A percentile compares a stretch with the other conserved stretches of the same genome.
phyloP scores from a whole-genome alignment of 192 early-diverging fungal genomes.

The Mortierella alpina region DNA sequence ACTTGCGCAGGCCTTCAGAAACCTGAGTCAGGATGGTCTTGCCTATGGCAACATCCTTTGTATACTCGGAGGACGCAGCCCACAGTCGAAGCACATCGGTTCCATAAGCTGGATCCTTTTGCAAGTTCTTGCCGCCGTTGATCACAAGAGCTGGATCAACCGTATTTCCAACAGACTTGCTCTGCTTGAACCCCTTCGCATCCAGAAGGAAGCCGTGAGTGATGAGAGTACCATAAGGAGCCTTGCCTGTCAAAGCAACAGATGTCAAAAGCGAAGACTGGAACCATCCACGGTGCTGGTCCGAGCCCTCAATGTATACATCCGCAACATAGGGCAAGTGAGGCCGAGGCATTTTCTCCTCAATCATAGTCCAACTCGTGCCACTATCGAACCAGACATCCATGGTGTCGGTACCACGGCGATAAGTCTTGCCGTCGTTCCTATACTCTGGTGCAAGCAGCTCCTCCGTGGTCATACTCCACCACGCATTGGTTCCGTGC shows the following conservation, averaged over 20 bases:
- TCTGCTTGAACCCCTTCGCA: constrained; percentile 83
- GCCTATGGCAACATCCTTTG: constrained; percentile 78
- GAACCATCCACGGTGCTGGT: constrained; percentile 91
- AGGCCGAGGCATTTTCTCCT: constrained; percentile 49
- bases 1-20: constrained; percentile 77
- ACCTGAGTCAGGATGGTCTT: constrained; percentile 69
- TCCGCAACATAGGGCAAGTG: constrained; percentile 64
- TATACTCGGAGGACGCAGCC: constrained; percentile 82
- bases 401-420: constrained; percentile 82
- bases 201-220: constrained; percentile 90
- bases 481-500: constrained; percentile 77
- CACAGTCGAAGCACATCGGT: constrained; percentile 79
- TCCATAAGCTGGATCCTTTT: constrained; percentile 78
- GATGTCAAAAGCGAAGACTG: constrained; percentile 83
- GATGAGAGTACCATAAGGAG: constrained; percentile 75
- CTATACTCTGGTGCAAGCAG: constrained; percentile 69
- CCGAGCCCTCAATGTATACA: constrained; percentile 81
- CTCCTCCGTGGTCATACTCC: constrained; percentile 70
- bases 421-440: constrained; percentile 65
- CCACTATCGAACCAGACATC: constrained; percentile 92
- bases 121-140: constrained; percentile 76
- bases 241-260: constrained; percentile 71
- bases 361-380: constrained; percentile 78
- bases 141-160: constrained; percentile 74
- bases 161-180: constrained; percentile 85